Base-by-base conservation (phyloP, 1,284 basidiomycete species). In the Jaminaea rosea region DNA sequence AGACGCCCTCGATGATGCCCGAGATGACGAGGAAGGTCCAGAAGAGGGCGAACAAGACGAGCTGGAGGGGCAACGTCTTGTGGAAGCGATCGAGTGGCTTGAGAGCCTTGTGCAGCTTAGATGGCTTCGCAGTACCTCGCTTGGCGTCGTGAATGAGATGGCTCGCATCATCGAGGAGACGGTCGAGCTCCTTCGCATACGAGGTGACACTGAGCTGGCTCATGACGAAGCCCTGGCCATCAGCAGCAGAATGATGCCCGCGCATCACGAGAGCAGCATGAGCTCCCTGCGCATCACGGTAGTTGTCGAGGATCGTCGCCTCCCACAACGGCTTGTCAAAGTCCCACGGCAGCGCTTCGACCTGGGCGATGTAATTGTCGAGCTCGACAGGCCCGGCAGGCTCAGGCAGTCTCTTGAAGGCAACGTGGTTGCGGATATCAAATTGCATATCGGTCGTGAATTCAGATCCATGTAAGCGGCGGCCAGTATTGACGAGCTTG, bases 161-260 rank as follows among this genome's bases (percentile, higher is more conserved):
- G 1, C 55, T 55, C 2, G 60, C 66, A 3, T 67, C 63, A 27
- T 57, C 26, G 51, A 72, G 61, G 59, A 64, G 62, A 15, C 53
- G 53, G 32, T 63, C 58, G 9, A 73, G 51, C 51, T 73, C 67
- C 23, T 66, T 53, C 3, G 67, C 67, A 17, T 56, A 63, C 41
- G 63, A 66, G 9, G 69, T 71, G 47, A 65, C 49, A 13, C 58
- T 60, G 8, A 73, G 53, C 49, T 67, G 62, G 28, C 56, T 59
- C 55, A 72, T 56, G 50, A 71, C 55, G 50, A 72, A 73, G 5
- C 70, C 70, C 46, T 72, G 69, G 0, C 70, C 70, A 45, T 73
- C 70, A 3, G 67, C 52, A 7, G 65, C 44, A 1, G 63, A 63
- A 47, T 73, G 70, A 42, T 73, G 70, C 2, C 70, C 70, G 7